Evolutionary conservation across 331 rosid species (phyloP), one percentile per base, ranked within the genome.

Genomic region (Acacia concinna): DNA sequence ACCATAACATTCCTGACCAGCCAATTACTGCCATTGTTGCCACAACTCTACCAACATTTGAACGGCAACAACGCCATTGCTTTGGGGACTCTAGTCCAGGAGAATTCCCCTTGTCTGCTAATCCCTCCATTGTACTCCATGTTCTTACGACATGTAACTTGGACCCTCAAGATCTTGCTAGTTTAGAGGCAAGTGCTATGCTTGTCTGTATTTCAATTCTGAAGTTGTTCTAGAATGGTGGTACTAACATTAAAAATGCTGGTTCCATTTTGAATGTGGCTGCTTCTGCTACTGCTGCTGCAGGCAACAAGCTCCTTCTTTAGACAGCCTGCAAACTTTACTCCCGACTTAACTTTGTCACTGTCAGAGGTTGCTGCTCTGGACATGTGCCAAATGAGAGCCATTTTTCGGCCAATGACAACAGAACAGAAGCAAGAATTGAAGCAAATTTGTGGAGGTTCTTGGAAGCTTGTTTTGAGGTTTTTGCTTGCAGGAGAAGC

Each of bases 241-340:
- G 79, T 71, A 23, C 54, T 68, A 73, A 88, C 79, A 82, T 31
- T 71, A 71, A 72, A 82, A 84, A 87, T 85, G 73, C 71, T 85
- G 88, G 80, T 80, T 85, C 78, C 79, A 76, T 76, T 83, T 92
- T 46, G 79, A 57, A 44, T 78, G 76, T 73, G 77, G 49, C 60
- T 82, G 68, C 52, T 84, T 68, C 82, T 82, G 27, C 62, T 2
- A 49, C 84, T 84, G 30, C 62, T 54, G 70, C 84, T 90, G 89
- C 96, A 95, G 99, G 99, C 93, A 75, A 95, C 99, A 78, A 93
- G 99, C 85, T 90, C 91, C 73, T 95, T 95, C 85, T 95, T 95
- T 80, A 91, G 91, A 88, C 92, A 86, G 84, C 91, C 94, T 54
- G 99, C 99, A 21, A 86, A 93, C 80, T 93, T 82, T 83, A 85